These are phyloP conservation scores for Penicillium sp. DNA, from an alignment of 2,329 filamentous ascomycete species.

Conservation along the genomic window DNA sequence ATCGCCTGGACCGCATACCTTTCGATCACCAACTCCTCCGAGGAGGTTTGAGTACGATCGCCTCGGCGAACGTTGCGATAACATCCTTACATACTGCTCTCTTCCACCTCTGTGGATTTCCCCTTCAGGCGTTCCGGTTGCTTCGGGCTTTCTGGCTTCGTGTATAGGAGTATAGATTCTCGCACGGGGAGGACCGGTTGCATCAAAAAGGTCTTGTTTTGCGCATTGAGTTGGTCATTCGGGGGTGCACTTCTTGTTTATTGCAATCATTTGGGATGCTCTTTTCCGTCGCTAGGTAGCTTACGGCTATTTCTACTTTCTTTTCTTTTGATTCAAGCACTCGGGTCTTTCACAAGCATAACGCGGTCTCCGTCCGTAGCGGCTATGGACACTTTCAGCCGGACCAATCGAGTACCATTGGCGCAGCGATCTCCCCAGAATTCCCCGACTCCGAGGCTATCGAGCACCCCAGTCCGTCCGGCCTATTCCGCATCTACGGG, in stretches of 20 bases:
- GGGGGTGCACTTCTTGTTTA: slow-evolving; percentile 2
- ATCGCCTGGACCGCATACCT: slow-evolving; percentile 98
- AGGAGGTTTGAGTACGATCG: slow-evolving; percentile 52
- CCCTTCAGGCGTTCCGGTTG: slow-evolving; percentile 15
- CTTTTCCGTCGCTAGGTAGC: not conserved
- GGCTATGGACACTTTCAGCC: slow-evolving; percentile 18
- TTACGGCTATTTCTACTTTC: not conserved
- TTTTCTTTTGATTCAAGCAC: not conserved
- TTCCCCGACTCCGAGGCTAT: slow-evolving; percentile 27
- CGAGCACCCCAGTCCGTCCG: slow-evolving; percentile 12
- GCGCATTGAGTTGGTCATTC: slow-evolving; percentile 7
- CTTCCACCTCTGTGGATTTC: slow-evolving; percentile 1
- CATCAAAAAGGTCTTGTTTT: slow-evolving; percentile 15
- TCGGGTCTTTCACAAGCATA: not conserved
- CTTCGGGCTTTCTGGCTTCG: slow-evolving; percentile 8
- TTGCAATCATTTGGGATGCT: not conserved
- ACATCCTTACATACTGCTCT: slow-evolving; percentile 13
- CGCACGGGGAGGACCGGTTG: slow-evolving; percentile 10
- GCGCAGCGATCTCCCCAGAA: slow-evolving; percentile 20
- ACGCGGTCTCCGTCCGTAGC: slow-evolving; percentile 5
- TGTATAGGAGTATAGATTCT: slow-evolving; percentile 15
- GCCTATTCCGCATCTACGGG: slow-evolving; percentile 27
- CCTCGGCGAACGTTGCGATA: slow-evolving; percentile 14
- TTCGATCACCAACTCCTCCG: slow-evolving; percentile 81
- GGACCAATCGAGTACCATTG: slow-evolving; percentile 19